These are phyloP conservation scores for Tetragonia tetragonoides DNA, from an alignment of 148 eudicot species.

Conservation along the genomic window DNA sequence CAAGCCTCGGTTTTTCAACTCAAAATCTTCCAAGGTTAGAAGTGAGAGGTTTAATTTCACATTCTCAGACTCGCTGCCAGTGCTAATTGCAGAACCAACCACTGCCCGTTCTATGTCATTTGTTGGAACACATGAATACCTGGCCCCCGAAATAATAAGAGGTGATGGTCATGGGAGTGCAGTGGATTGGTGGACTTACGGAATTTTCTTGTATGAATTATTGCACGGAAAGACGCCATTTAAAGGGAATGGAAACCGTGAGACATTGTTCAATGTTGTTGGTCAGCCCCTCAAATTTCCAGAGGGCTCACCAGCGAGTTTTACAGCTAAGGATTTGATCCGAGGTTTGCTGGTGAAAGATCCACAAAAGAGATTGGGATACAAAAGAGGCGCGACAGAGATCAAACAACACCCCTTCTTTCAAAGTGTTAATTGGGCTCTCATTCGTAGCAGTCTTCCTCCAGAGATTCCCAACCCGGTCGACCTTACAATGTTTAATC, in stretches of 20 bases:
- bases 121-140: slow-evolving; percentile 81
- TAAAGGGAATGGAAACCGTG: slow-evolving; percentile 72
- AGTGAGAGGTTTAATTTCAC: slow-evolving; percentile 24
- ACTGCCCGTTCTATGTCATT: slow-evolving; percentile 79
- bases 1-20: slow-evolving; percentile 49
- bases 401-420: slow-evolving; percentile 85
- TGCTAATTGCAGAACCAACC: slow-evolving; percentile 72
- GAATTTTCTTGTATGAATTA: slow-evolving; percentile 73
- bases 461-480: slow-evolving; percentile 71
- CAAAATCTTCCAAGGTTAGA: slow-evolving; percentile 41
- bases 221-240: slow-evolving; percentile 77
- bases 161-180: slow-evolving; percentile 94
- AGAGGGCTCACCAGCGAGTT: slow-evolving; percentile 56
- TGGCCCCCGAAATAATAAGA: slow-evolving; percentile 75
- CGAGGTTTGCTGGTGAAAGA: slow-evolving; percentile 66
- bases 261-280: slow-evolving; percentile 72
- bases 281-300: slow-evolving; percentile 72
- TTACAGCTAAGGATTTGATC: slow-evolving; percentile 74
- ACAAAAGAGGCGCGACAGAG: slow-evolving; percentile 77
- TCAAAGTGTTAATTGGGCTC: slow-evolving; percentile 68
- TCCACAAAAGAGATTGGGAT: slow-evolving; percentile 73
- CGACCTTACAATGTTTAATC: slow-evolving; percentile 47
- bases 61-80: slow-evolving; percentile 50
- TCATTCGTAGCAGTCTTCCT: slow-evolving; percentile 60
- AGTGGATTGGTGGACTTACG: slow-evolving; percentile 94